These are phyloP conservation scores for Colletotrichum brevisporum DNA, from an alignment of 2,329 filamentous ascomycete genomes.

Conservation along the genomic window DNA sequence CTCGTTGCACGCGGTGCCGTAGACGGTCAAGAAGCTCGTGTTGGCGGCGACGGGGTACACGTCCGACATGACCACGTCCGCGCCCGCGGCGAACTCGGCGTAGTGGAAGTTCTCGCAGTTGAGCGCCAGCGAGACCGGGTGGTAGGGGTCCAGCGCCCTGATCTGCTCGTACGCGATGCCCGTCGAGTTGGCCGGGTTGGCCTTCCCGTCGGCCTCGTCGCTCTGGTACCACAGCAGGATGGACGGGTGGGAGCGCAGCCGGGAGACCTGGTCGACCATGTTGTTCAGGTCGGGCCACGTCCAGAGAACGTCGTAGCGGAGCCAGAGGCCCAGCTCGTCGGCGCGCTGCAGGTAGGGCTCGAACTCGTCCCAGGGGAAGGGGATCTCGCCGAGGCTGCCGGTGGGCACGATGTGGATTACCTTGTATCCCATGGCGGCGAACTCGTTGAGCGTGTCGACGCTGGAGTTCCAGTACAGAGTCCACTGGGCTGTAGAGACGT, in stretches of 20 bases:
- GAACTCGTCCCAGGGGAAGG: slow-evolving; percentile 36
- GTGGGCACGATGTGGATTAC: slow-evolving; percentile 50
- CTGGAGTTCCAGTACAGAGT: slow-evolving; percentile 58
- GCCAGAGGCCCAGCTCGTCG: slow-evolving; percentile 54
- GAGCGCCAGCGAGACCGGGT: slow-evolving; percentile 70
- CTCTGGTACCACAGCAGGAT: slow-evolving; percentile 39
- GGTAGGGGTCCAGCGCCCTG: slow-evolving; percentile 69
- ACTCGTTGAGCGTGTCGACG: slow-evolving; percentile 50
- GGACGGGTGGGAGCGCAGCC: slow-evolving; percentile 30
- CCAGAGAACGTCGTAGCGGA: slow-evolving; percentile 38
- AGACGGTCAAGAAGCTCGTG: slow-evolving; percentile 64
- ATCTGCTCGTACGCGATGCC: slow-evolving; percentile 59
- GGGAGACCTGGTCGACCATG: slow-evolving; percentile 33
- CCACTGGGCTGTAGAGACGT: slow-evolving; percentile 54
- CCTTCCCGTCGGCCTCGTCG: slow-evolving; percentile 38
- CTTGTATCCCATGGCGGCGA: slow-evolving; percentile 57
- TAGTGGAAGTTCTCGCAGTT: slow-evolving; percentile 76
- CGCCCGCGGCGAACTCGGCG: slow-evolving; percentile 64
- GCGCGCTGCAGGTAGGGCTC: slow-evolving; percentile 46
- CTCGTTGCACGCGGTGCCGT: slow-evolving; percentile 68
- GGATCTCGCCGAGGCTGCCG: slow-evolving; percentile 32
- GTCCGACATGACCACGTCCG: slow-evolving; percentile 73
- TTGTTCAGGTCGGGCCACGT: slow-evolving; percentile 32
- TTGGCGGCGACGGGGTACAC: slow-evolving; percentile 73
- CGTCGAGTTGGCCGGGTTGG: slow-evolving; percentile 64